Base-by-base conservation (phyloP, 805 yeast genomes). In the Zygosaccharomyces bailii region DNA sequence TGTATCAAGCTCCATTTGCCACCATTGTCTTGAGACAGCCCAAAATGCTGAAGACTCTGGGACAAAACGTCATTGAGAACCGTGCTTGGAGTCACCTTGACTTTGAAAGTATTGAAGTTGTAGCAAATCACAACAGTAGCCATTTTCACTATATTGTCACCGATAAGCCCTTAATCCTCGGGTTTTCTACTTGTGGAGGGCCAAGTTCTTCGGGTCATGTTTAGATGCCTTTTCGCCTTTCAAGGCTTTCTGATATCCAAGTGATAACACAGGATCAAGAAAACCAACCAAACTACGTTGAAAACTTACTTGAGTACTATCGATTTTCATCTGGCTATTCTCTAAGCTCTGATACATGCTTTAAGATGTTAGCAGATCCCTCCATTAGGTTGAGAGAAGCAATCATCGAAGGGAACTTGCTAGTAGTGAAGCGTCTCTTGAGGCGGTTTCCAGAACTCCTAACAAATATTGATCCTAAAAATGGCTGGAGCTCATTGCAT, bases 401-500 rank as follows among this genome's bases (percentile, higher is more conserved):
- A 2, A 73, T 88, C 17, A 67, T 72, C 4, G 71, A 72, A 27
- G 89, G 87, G 41, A 80, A 82, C 48, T 67, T 77, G 16, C 70
- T 78, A 27, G 80, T 83, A 10, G 88, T 81, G 13, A 72, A 75
- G 51, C 74, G 91, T 19, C 67, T 87, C 5, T 63, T 87, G n/a
- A 70, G 74, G 42, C 71, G 88, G 30, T 82, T 73, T 52, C 93
- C 95, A 0, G 82, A 79, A 24, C 69, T 86, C 31, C 61, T 87
- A 50, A 81, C 80, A 48, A 84, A 86, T 57, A 70, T 80, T 18
- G 85, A 88, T 57, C 76, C 88, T 4, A 23, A 59, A 17, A 79
- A 82, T 56, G 96, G 96, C 1, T 87, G 96, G 96, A 73, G 85
- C 11, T 81, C 84, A 30, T 68, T 87, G 37, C 96, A 87, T 61